phyloP scores from a whole-genome alignment of 164 flowering plant species.

The Tetrastigma voinierianum region DNA sequence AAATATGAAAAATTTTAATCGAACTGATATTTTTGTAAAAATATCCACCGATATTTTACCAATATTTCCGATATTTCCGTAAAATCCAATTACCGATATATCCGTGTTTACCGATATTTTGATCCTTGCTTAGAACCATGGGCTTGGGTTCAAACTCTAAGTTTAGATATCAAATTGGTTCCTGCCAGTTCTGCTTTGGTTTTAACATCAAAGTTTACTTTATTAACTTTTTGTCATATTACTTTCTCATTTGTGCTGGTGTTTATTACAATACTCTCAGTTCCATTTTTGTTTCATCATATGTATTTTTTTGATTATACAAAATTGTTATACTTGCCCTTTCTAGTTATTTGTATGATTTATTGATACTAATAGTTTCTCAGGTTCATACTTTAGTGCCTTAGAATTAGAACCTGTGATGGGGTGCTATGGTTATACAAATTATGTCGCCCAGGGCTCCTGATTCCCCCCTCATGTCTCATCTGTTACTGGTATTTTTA shows the following conservation, averaged over 20 bases:
- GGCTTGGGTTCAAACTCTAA: too few relatives aligned
- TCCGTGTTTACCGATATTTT: too few relatives aligned
- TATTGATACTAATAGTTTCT: constrained; percentile 9
- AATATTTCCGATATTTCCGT: too few relatives aligned
- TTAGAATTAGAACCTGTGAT: constrained; percentile 80
- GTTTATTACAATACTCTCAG: neutral
- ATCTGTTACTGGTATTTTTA: constrained; percentile 75
- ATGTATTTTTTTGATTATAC: neutral
- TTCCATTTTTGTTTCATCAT: neutral
- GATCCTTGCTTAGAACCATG: too few relatives aligned
- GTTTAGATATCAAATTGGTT: too few relatives aligned
- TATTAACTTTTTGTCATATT: neutral
- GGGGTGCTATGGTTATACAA: constrained; percentile 93
- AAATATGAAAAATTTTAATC: too few relatives aligned
- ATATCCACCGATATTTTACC: too few relatives aligned
- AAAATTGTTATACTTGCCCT: neutral
- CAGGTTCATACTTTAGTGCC: constrained; percentile 99
- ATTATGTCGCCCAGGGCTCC: constrained; percentile 87
- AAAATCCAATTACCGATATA: too few relatives aligned
- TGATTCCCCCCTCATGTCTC: constrained; percentile 74
- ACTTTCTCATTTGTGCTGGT: neutral
- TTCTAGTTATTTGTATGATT: constrained; percentile 1
- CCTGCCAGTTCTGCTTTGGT: too few relatives aligned
- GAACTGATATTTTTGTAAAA: too few relatives aligned
- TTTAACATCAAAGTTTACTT: too few relatives aligned